A percentile compares a stretch with the other conserved stretches of the same genome.
Evolutionary conservation across 2,329 filamentous ascomycete genomes (phyloP).

Genomic region (Didymella segeticola): DNA sequence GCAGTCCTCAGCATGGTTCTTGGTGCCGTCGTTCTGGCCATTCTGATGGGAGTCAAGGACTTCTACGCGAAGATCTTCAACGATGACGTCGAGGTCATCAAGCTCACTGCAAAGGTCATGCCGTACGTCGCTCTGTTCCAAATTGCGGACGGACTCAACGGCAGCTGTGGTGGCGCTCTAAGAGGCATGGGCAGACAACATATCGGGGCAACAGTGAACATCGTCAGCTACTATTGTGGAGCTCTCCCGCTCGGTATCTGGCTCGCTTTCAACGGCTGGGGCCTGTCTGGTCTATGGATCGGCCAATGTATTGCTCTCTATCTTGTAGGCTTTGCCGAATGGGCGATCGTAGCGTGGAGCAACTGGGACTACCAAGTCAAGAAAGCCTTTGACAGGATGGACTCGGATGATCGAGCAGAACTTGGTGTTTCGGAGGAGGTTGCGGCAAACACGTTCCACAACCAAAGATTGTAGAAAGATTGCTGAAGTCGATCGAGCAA

Average conservation of each 20-base stretch:
- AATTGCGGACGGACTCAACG: conserved; percentile 86
- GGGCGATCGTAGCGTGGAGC: conserved; percentile 78
- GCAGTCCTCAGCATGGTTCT: conserved; percentile 75
- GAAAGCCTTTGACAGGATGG: conserved; percentile 74
- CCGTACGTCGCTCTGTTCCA: conserved; percentile 89
- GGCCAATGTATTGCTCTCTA: conserved; percentile 78
- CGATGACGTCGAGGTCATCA: conserved; percentile 73
- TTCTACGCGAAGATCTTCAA: conserved; percentile 83
- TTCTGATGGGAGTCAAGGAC: conserved; percentile 74
- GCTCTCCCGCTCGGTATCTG: conserved; percentile 83
- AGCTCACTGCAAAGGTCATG: conserved; percentile 77
- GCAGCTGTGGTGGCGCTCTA: conserved; percentile 80
- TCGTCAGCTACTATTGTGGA: conserved; percentile 83
- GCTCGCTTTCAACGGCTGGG: conserved; percentile 87
- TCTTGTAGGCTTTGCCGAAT: conserved; percentile 78
- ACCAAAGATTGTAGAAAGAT: conserved; percentile 17
- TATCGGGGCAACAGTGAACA: conserved; percentile 81
- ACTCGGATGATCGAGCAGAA: conserved; percentile 57
- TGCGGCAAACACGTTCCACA: conserved; percentile 23
- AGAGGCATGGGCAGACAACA: conserved; percentile 87
- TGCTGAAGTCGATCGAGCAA: background rate
- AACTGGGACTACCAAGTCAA: conserved; percentile 78
- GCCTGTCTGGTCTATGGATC: conserved; percentile 79
- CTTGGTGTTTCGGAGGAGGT: conserved; percentile 36
- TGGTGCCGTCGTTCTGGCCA: conserved; percentile 69